Evolutionary conservation across 129 eudicot species (phyloP).

Genomic region (Lactuca sativa): DNA sequence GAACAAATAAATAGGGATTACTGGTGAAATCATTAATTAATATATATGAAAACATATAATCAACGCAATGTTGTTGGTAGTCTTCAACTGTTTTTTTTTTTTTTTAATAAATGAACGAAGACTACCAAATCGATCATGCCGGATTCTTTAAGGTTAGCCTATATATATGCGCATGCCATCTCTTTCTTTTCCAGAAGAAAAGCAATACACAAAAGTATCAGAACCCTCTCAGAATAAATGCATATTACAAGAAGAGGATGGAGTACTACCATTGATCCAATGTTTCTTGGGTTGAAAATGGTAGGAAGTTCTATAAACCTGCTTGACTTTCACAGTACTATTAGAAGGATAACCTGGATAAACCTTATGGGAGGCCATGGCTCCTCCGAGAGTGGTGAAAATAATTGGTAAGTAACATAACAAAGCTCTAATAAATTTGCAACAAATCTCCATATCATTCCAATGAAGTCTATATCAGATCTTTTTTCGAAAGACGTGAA

Average conservation of each 20-base stretch:
- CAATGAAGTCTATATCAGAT: not conserved
- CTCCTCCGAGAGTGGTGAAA: constrained; percentile 31
- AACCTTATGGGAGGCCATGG: constrained; percentile 54
- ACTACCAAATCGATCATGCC: too few species aligned
- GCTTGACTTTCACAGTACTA: constrained; percentile 16
- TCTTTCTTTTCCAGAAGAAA: too few species aligned
- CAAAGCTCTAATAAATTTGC: constrained; percentile 18
- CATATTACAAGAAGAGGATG: not conserved
- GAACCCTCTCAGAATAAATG: too few species aligned
- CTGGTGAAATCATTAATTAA: not conserved
- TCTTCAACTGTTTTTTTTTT: not conserved
- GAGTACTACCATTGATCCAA: constrained; percentile 83
- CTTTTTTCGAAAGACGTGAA: not conserved
- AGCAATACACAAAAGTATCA: too few species aligned
- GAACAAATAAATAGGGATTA: not conserved
- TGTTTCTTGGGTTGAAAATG: constrained; percentile 71
- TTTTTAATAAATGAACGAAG: not conserved
- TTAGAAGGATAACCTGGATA: constrained; percentile 22
- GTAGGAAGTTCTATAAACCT: constrained; percentile 50
- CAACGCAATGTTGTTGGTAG: not conserved
- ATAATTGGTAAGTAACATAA: constrained; percentile 15
- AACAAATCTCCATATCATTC: constrained; percentile 6
- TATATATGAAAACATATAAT: not conserved
- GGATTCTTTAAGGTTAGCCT: too few species aligned
- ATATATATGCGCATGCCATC: too few species aligned